Evolutionary conservation across 176 grass and related monocot species (phyloP), one percentile per base, ranked within the genome.

Genomic region (Phragmites australis): DNA sequence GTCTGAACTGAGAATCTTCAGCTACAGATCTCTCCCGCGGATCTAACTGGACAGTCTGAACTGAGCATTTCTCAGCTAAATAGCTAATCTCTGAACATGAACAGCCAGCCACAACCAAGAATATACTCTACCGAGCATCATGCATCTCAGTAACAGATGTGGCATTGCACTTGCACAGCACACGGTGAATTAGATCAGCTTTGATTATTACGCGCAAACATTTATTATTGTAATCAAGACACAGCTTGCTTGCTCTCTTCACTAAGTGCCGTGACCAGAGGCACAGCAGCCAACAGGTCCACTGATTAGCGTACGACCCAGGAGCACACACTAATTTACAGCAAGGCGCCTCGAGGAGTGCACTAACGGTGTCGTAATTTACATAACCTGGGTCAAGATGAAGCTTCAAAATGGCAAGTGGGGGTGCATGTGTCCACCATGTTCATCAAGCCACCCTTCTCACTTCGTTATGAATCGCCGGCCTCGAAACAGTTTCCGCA

Each of bases 241-340:
- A 26, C 65, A 82, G 78, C 72, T 72, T 89, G 78, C 81, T 66
- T 51, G 76, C 76, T 66, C 76, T 63, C 82, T 77, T 73, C 61
- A 71, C 82, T 60, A 58, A 45, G 80, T 30, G 68, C 51, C 76
- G 70, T 47, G 31, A 43, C 45, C 75, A 79, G 2, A 34, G 70
- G 53, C 72, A 88, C 76, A 8, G 9, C 18, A n/a, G 44, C 75
- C 75, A 65, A 78, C 58, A 62, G 45, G 68, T 80, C 63, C 76
- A 85, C 82, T 47, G 31, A 70, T 85, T 70, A 81, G 87, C 70
- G 17, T 65, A 48, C 40, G 74, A 81, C 65, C 87, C 56, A 63
- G 71, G 31, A 9, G 72, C 65, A 88, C 74, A 72, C 39, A 42
- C 50, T 71, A 64, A 85, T 89, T 89, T 86, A 89, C 88, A 82